Base-by-base conservation (phyloP, 805 yeast species). In the Suhomyces emberorum region DNA sequence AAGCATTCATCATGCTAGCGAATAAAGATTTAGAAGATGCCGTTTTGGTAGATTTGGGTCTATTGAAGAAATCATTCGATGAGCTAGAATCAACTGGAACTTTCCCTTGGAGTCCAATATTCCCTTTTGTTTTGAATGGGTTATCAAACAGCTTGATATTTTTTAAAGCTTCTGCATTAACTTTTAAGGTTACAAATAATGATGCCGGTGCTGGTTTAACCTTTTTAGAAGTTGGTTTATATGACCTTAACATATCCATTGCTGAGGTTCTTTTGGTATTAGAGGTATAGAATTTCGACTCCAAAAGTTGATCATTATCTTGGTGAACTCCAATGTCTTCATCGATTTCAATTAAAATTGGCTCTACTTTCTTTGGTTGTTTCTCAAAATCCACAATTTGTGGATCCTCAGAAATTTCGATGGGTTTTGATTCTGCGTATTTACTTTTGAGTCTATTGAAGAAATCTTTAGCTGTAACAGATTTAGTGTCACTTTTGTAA, bases 241-340 rank as follows among this genome's bases (percentile, higher is more conserved):
- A 55, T 0, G 86, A 73, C 44, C 76, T 81, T 44, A 76, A 72
- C 3, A 78, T 57, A 44, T 75, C 74, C 32, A 54, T 61, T 28
- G 66, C 59, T 9, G 65, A 52, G 0, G 61, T 47, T 25, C 55
- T 34, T 39, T 54, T 54, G 15, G 48, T 35, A 25, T 44, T 32
- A 6, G 27, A 34, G 16, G 46, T 41, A 29, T 35, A 57, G 4
- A 57, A 46, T 22, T 52, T 51, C 2, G 49, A 24, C 30, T 57
- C 63, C n/a, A 52, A 35, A n/a, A n/a, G n/a, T 4, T 28, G 17
- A 27, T 32, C 20, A n/a, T 38, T 35, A 17, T 28, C 41, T 7
- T 18, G 35, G 5, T 27, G 16, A 15, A 32, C 30, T 10, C 19
- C 32, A 15, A 25, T 28, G 12, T 29, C 38, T 3, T 12, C 12